phyloP scores from a whole-genome alignment of 345 rosid species.

The Brassica nigra region DNA sequence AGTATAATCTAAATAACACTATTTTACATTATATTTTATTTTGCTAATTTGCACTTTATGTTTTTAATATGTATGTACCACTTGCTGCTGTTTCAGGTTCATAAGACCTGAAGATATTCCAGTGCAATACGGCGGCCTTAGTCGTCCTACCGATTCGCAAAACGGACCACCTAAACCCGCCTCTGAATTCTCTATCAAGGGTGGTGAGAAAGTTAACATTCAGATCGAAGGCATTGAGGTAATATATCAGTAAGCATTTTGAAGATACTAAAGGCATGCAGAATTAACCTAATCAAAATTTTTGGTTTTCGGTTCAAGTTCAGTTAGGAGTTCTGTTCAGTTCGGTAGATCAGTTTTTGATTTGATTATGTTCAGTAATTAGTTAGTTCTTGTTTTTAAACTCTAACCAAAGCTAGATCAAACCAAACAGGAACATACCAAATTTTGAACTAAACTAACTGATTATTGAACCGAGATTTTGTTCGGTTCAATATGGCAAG shows the following conservation, averaged over 20 bases:
- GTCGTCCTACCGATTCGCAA: constrained; percentile 64
- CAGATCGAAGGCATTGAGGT: constrained; percentile 99
- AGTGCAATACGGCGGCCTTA: constrained; percentile 86
- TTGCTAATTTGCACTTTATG: not conserved
- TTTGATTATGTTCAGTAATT: not conserved
- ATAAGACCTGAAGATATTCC: constrained; percentile 91
- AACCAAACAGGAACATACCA: no score
- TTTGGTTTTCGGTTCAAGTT: not conserved
- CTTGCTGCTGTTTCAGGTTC: constrained; percentile 49
- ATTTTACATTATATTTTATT: not conserved
- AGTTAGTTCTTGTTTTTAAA: not conserved
- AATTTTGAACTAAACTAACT: not conserved
- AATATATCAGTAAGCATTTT: constrained; percentile 10
- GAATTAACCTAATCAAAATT: not conserved
- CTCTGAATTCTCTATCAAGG: constrained; percentile 87
- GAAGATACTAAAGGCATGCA: not conserved
- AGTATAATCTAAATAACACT: constrained; percentile 42
- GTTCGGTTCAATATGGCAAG: not conserved
- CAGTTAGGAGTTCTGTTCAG: not conserved
- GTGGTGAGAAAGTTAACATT: constrained; percentile 95
- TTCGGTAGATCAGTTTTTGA: not conserved
- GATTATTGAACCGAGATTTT: not conserved
- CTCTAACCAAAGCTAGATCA: no score
- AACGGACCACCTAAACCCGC: constrained; percentile 78
- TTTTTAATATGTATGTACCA: not conserved